Evolutionary conservation across 495 filamentous ascomycete genomes (phyloP).

Genomic region (Zalerion maritima): DNA sequence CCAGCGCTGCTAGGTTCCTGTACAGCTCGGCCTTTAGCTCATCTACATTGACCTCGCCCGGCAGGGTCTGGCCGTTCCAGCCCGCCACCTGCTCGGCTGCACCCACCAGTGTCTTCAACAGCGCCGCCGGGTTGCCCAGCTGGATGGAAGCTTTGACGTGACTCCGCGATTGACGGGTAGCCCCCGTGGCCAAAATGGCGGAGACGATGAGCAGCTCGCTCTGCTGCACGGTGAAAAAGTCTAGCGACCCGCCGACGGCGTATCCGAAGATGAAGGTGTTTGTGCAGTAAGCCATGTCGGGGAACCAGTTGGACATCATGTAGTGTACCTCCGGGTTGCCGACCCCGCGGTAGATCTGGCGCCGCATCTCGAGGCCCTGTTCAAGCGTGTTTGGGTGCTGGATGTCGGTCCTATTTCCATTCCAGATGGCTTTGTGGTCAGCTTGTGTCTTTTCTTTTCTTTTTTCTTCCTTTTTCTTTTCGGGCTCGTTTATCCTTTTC

Average conservation of each 20-base stretch:
- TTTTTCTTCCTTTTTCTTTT: too few relatives aligned
- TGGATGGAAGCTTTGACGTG: conserved; percentile 1
- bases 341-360: conserved; percentile 1
- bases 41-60: too few relatives aligned
- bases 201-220: conserved; percentile 1
- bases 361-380: neutral
- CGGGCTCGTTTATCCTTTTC: too few relatives aligned
- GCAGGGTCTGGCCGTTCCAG: too few relatives aligned
- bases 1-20: too few relatives aligned
- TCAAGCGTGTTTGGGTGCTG: too few relatives aligned
- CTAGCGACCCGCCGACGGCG: neutral
- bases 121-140: neutral
- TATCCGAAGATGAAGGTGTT: conserved; percentile 1
- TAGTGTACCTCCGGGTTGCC: conserved; percentile 1
- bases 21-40: too few relatives aligned
- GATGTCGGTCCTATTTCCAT: too few relatives aligned
- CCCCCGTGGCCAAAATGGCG: conserved; percentile 1
- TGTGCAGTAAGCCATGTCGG: conserved; percentile 1
- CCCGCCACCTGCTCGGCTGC: too few relatives aligned
- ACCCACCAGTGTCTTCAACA: too few relatives aligned
- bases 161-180: conserved; percentile 1
- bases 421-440: too few relatives aligned
- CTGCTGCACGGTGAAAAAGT: neutral
- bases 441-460: too few relatives aligned
- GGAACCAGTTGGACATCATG: neutral